Evolutionary conservation across 2,329 filamentous ascomycete genomes (phyloP).

Genomic region (Coniochaeta prunicola): DNA sequence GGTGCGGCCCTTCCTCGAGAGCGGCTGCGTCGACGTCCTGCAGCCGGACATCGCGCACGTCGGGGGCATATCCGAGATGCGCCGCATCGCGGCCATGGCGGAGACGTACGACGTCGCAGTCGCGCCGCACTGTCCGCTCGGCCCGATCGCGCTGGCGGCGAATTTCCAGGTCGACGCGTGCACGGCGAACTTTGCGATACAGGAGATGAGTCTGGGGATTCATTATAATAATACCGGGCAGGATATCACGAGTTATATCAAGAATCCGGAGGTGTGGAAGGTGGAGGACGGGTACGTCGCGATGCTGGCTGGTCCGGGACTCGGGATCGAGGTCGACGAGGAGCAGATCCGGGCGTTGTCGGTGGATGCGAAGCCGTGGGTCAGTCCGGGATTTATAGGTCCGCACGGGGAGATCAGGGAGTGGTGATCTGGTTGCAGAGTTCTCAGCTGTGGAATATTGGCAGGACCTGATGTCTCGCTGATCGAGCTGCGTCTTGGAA

Average conservation of each 20-base stretch:
- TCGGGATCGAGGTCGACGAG: constrained; percentile 59
- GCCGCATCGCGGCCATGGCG: constrained; percentile 54
- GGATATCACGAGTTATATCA: constrained; percentile 52
- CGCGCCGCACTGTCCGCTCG: constrained; percentile 58
- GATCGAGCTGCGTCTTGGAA: background rate
- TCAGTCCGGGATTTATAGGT: constrained; percentile 54
- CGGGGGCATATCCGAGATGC: constrained; percentile 56
- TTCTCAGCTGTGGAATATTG: too few species aligned
- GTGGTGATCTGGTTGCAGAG: constrained; percentile 50
- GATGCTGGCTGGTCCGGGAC: constrained; percentile 40
- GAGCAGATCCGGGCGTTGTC: constrained; percentile 48
- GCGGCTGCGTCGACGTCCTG: constrained; percentile 52
- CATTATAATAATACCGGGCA: constrained; percentile 57
- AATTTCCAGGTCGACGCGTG: constrained; percentile 51
- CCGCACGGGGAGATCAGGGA: constrained; percentile 56
- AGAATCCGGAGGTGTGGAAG: constrained; percentile 49
- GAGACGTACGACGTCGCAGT: constrained; percentile 59
- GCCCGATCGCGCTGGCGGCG: constrained; percentile 57
- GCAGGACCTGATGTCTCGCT: too few species aligned
- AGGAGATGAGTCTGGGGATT: constrained; percentile 63
- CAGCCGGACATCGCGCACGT: constrained; percentile 60
- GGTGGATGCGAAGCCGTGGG: constrained; percentile 47
- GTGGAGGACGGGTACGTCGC: constrained; percentile 52
- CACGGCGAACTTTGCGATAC: constrained; percentile 53
- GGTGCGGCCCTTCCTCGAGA: constrained; percentile 54